Evolutionary conservation across 2,329 filamentous ascomycete species (phyloP).

Genomic region (Cytospora leucostoma): DNA sequence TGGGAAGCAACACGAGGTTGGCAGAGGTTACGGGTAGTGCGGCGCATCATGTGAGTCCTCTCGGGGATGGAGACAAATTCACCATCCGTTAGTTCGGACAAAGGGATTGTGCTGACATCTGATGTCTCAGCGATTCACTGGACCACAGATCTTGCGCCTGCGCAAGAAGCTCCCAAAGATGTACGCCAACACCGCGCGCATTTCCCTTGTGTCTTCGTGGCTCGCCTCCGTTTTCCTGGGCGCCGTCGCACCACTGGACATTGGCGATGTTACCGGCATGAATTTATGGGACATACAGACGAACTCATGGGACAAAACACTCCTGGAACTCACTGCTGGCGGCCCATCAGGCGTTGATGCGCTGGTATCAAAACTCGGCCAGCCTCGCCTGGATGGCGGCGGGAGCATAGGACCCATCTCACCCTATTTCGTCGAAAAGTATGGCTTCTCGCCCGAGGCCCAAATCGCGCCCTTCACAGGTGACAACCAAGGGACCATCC

Average conservation of each 20-base stretch:
- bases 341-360: conserved; percentile 54
- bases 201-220: conserved; percentile 94
- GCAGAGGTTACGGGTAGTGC: conserved; percentile 85
- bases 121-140: conserved; percentile 76
- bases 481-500: conserved; percentile 94
- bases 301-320: conserved; percentile 70
- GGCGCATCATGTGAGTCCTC: conserved; percentile 80
- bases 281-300: conserved; percentile 89
- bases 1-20: conserved; percentile 68
- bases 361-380: conserved; percentile 76
- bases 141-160: conserved; percentile 93
- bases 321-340: conserved; percentile 76
- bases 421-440: conserved; percentile 75
- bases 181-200: conserved; percentile 78
- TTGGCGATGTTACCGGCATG: conserved; percentile 94
- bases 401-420: conserved; percentile 74
- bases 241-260: conserved; percentile 83
- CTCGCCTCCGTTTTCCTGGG: conserved; percentile 89
- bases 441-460: conserved; percentile 75
- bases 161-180: conserved; percentile 76
- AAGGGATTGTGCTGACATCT: background rate
- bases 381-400: conserved; percentile 79
- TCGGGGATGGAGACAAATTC: background rate
- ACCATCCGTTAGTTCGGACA: background rate
- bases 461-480: conserved; percentile 86